phyloP scores from a whole-genome alignment of 768 basidiomycete genomes.

The Cystofilobasidium ferigula region DNA sequence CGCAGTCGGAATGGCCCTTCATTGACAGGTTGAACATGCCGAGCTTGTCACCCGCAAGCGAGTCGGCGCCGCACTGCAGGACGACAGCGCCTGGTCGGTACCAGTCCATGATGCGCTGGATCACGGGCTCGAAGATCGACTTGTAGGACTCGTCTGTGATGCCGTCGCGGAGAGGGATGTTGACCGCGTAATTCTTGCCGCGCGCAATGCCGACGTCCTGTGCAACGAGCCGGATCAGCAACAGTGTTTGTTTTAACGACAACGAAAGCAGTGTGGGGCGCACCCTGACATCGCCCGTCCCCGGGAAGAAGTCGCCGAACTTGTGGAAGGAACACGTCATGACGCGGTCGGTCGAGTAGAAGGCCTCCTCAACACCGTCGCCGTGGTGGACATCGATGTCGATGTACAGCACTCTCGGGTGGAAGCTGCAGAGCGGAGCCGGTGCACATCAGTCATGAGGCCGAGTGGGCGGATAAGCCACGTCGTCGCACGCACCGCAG shows the following conservation, averaged over 20 bases:
- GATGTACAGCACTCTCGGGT: slow-evolving; percentile 80
- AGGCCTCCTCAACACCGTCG: slow-evolving; percentile 96
- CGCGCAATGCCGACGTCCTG: slow-evolving; percentile 74
- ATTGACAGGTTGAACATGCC: slow-evolving; percentile 21
- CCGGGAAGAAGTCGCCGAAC: slow-evolving; percentile 89
- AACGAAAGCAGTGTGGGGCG: no score
- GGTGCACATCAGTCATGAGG: not conserved
- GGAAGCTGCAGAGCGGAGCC: slow-evolving; percentile 32
- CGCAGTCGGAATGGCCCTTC: slow-evolving; percentile 77
- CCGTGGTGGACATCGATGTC: slow-evolving; percentile 99
- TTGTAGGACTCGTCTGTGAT: slow-evolving; percentile 79
- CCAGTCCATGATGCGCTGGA: slow-evolving; percentile 73
- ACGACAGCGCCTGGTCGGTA: slow-evolving; percentile 78
- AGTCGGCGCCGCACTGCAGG: slow-evolving; percentile 92
- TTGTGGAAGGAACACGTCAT: slow-evolving; percentile 98
- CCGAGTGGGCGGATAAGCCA: not conserved
- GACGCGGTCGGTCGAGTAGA: slow-evolving; percentile 92
- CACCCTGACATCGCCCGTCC: slow-evolving; percentile 59
- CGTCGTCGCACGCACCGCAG: slow-evolving; percentile 51
- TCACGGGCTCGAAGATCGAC: slow-evolving; percentile 83
- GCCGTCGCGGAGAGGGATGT: slow-evolving; percentile 88
- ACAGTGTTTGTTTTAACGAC: no score
- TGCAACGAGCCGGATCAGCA: not conserved
- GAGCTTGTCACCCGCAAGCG: slow-evolving; percentile 76
- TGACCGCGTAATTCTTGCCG: slow-evolving; percentile 75